Evolutionary conservation across 768 basidiomycete genomes (phyloP), one percentile per base, ranked within the genome.

Genomic region (Chalciporus pseudorubinellus): DNA sequence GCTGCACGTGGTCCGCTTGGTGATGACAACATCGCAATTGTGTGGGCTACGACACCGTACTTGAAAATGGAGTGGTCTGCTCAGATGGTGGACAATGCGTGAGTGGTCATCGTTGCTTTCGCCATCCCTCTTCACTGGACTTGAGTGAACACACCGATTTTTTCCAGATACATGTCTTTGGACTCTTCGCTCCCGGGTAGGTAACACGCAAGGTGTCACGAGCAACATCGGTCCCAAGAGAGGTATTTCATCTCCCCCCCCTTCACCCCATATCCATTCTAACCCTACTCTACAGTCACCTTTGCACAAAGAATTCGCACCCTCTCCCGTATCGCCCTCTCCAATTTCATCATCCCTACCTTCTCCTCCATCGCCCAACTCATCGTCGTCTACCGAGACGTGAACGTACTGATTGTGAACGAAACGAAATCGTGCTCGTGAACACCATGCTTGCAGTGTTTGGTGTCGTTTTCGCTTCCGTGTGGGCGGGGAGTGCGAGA

Each of bases 391-490:
- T 70, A 68, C 40, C 58, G 57, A 40, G 50, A 36, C 45, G 57
- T 68, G 34, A 50, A 63, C 44, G 36, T 58, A 0, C 3, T 59
- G 24, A 8, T 53, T 20, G 52, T 70, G 31, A 66, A 69, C 53
- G 53, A 62, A 66, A 69, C 53, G 53, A 62, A 3, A 58, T 70
- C 50, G 36, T 67, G 1, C 58, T 67, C 26, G 59, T 59, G 14
- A 70, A 70, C 55, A 61, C 54, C 19, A 65, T 63, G 56, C 47
- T 70, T 12, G 62, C 69, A 16, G 63, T 70, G 29, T 62, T 67
- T 19, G 70, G 68, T 29, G 68, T 66, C 41, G 68, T 64, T 10
- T 67, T 70, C 24, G 69, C 69, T 2, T 70, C 65, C 11, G 62
- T 69, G 13, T 71, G 69, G 69, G 51, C 58, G 2, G 62, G 60